Base-by-base conservation (phyloP, 169 alveolate genomes). In the Toxoplasma gondii region DNA sequence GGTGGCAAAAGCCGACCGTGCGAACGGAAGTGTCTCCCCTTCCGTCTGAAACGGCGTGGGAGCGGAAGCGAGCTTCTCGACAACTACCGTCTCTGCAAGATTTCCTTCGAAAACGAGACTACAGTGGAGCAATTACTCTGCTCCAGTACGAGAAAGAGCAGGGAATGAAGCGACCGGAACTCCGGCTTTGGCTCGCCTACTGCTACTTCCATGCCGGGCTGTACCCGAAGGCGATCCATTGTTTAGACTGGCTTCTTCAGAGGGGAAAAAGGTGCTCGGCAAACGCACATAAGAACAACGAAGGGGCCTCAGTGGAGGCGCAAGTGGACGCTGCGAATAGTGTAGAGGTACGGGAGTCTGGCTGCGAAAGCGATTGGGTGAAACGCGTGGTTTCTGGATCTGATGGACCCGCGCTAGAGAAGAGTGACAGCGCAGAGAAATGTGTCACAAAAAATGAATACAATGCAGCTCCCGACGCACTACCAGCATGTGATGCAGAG, bases 131-230 rank as follows among this genome's bases (percentile, higher is more conserved):
- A 22, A 82, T 82, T 22, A 82, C 90, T 31, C 90, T 82, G 49
- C 90, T 82, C 38, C 69, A 36, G 38, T 82, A 31, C 90, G 90
- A 82, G 41, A 38, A 24, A n/a, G 41, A 82, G 27, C 69, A 41
- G 67, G 67, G 67, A 29, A 45, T 41, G 34, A 41, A 24, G 67
- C 90, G 90, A 22, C 69, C 24, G 17, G 41, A 82, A 17, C 70
- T 10, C 38, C 49, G 67, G 43, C 67, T 82, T 12, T 82, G 90
- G 90, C 69, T 82, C 19, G 90, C 90, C 31, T 82, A 82, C 90
- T 82, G 90, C 90, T 82, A 82, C 90, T 82, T 82, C 36, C 90
- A 82, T 31, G 90, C 90, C 27, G 90, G 90, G 31, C 69, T 82
- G 27, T 82, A 41, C 29, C 36, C 54, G 49, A 24, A 36, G 39